Evolutionary conservation across 257 asterid species (phyloP), one percentile per base, ranked within the genome.

Genomic region (Salvia miltiorrhiza): DNA sequence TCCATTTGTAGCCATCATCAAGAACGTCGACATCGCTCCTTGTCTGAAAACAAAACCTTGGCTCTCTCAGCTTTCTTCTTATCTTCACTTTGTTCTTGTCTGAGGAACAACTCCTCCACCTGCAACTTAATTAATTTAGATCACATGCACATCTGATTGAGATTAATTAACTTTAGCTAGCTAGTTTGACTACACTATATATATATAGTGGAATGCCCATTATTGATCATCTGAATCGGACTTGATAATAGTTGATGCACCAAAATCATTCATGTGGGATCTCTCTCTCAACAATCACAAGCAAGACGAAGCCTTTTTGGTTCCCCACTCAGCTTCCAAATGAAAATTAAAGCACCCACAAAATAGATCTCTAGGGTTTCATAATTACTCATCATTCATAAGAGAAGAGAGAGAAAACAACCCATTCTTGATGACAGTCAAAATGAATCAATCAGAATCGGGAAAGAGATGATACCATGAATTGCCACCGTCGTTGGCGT

Each of bases 1-100:
- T 83, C 97, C 98, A 93, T 90, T 93, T 93, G 76, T 93, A 93
- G 20, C 98, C 98, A 85, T 93, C 98, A 77, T 93, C 98, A 69
- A 93, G 97, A 10, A 92, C 98, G 86, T 92, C 98, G 0, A 90
- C 85, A 52, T 90, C 98, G 71, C 98, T 92, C 83, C 97, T 88
- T 71, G 98, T 92, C 79, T 92, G 97, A 61, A 92, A 92, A 73
- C 98, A 92, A 81, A 92, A 92, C 65, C 98, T 88, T 45, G 98
- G 98, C 83, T 92, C 98, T 67, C 98, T 76, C 35, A 92, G 76
- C 84, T 86, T 88, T 69, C 97, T 84, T 73, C 97, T 86, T 65
- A 83, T 83, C 87, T 90, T 92, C 74, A 84, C 84, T 75, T 85
- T 88, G 73, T 82, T 84, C 84, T 86, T 92, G 17, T 92, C 97